Percentiles rank a stretch among this genome's conserved stretches.
phyloP scores from a whole-genome alignment of 2,329 filamentous ascomycete genomes.

The Cyphellophora europaea region DNA sequence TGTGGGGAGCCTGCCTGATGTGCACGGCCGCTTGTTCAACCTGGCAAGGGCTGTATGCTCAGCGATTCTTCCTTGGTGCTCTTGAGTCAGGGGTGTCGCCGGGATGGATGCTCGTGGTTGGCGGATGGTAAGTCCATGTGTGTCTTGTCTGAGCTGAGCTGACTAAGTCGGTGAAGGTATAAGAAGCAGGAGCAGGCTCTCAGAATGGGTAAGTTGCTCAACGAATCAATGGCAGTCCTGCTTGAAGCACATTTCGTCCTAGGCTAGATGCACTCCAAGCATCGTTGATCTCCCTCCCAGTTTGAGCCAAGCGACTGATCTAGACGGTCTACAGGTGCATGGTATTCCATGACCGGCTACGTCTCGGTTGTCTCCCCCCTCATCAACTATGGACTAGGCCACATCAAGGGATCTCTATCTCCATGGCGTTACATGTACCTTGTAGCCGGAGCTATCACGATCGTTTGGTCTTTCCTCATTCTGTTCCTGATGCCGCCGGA shows the following conservation, averaged over 20 bases:
- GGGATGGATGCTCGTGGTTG: conserved; percentile 55
- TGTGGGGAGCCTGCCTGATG: conserved; percentile 61
- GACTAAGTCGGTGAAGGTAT: no score
- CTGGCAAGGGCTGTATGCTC: conserved; percentile 53
- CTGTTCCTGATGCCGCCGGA: conserved; percentile 57
- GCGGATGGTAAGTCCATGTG: no score
- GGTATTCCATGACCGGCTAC: conserved; percentile 29
- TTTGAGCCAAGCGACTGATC: no score
- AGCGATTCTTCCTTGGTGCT: conserved; percentile 55
- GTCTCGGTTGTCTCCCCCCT: conserved; percentile 38
- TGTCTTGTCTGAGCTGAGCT: no score
- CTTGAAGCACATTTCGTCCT: neutral
- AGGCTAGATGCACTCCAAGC: no score
- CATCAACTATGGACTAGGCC: conserved; percentile 59
- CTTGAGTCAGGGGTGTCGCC: conserved; percentile 57
- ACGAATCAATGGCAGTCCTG: conserved; percentile 8
- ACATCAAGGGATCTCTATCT: conserved; percentile 45
- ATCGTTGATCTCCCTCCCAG: no score
- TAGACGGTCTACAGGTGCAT: neutral
- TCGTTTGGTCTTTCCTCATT: conserved; percentile 47
- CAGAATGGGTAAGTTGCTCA: conserved; percentile 52
- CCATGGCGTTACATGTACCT: conserved; percentile 66
- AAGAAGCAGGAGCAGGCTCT: conserved; percentile 56
- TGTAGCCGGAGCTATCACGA: conserved; percentile 53
- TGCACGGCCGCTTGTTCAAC: conserved; percentile 56